phyloP scores from a whole-genome alignment of 2,329 filamentous ascomycete species.

The Cladosporium halotolerans region DNA sequence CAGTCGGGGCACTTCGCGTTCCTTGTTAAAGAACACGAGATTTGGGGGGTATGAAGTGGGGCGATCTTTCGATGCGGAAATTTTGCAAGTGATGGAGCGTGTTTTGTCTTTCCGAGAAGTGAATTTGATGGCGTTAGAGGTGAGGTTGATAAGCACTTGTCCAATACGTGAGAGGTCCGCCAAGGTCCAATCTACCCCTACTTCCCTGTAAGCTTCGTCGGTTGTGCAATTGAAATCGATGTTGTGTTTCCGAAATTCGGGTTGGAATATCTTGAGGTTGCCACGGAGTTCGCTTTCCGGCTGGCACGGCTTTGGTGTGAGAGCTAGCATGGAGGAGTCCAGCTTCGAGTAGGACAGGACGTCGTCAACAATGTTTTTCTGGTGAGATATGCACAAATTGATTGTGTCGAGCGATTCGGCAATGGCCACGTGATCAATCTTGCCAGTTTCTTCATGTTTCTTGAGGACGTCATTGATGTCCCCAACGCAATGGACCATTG shows the following conservation, averaged over 20 bases:
- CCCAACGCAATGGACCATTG: constrained; percentile 39
- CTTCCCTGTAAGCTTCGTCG: constrained; percentile 11
- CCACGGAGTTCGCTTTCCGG: constrained; percentile 19
- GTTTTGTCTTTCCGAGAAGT: constrained; percentile 21
- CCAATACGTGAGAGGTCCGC: constrained; percentile 22
- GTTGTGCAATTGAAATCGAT: constrained; percentile 18
- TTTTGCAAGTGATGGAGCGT: constrained; percentile 20
- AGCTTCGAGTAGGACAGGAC: constrained; percentile 42
- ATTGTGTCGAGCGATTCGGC: constrained; percentile 32
- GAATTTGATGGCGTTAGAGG: constrained; percentile 26
- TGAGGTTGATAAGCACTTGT: constrained; percentile 25
- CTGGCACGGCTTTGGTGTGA: constrained; percentile 18
- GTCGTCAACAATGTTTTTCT: constrained; percentile 45
- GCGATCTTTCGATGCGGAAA: constrained; percentile 18
- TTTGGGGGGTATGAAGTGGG: constrained; percentile 39
- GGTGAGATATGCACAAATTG: constrained; percentile 41
- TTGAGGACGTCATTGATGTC: constrained; percentile 33
- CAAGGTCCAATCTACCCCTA: constrained; percentile 20
- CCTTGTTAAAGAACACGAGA: constrained; percentile 38
- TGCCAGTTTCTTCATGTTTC: constrained; percentile 15
- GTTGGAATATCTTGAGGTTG: constrained; percentile 30
- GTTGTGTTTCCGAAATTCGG: constrained; percentile 22
- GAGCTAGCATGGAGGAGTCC: constrained; percentile 37
- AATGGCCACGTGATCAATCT: constrained; percentile 7
- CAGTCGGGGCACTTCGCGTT: constrained; percentile 32